Base-by-base conservation (phyloP, 2,329 filamentous ascomycete genomes). In the Knufia petricola region DNA sequence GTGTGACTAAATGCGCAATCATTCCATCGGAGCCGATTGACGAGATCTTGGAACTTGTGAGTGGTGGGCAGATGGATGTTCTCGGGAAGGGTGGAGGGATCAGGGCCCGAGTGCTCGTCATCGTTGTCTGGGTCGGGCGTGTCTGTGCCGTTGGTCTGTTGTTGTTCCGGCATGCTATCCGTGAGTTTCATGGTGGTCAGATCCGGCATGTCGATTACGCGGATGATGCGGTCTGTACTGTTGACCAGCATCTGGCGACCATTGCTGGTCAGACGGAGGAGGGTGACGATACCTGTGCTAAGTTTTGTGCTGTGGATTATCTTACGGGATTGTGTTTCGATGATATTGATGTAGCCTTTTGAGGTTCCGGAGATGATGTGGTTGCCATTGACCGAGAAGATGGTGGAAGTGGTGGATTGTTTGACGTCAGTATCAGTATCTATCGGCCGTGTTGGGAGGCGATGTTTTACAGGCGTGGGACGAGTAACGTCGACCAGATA, bases 41-140 rank as follows among this genome's bases (percentile, higher is more conserved):
- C 92, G 3, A 96, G 84, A 63, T 98, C 94, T 65, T 96, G 89
- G 60, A 96, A 98, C 63, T 95, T 96, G 70, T 98, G 92, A 66
- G 98, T 90, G 10, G 95, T 79, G 34, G 92, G 86, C 34, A 98
- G 74, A 59, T 90, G 84, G 60, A 98, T 84, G 23, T 84, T 90
- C 23, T 55, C 52, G 21, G 56, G 51, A 7, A 57, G 48, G 2
- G 57, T 56, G 59, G 94, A 85, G 17, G 85, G 79, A 56, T 94
- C 85, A 21, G 34, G 31, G 12, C 23, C 34, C 19, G 20, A 26
- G 21, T 85, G 46, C 24, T 58, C 51, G 2, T 17, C n/a, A 78
- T 12, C 77, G 70, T 1, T 72, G 74, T 9, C 78, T 75, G 32
- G 84, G 40, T 51, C 48, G 6, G 51, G 52, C 19, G 53, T 48